Conservation (phyloP, 441 rosid species). For the Rhodomyrtus psidioides region DNA sequence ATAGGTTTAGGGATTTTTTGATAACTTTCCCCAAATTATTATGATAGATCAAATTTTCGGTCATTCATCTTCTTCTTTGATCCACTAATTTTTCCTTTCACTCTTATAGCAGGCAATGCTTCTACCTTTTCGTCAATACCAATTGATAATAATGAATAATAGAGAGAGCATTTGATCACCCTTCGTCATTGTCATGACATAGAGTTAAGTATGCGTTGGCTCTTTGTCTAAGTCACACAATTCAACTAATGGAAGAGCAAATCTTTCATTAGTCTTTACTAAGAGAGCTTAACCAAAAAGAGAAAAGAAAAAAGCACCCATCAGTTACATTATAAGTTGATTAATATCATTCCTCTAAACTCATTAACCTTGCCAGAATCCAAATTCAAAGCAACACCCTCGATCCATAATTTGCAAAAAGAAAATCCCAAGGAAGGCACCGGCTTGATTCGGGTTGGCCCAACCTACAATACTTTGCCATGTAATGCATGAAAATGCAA, state of each 20-base stretch:
- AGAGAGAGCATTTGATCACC: neutral
- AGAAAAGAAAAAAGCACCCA: neutral
- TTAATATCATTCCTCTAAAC: neutral
- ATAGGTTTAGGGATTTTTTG: no score
- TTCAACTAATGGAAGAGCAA: neutral
- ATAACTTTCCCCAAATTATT: neutral
- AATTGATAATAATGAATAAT: neutral
- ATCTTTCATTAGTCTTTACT: neutral
- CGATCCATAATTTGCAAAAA: neutral
- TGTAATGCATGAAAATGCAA: neutral
- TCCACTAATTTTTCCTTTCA: neutral
- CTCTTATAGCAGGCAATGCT: neutral
- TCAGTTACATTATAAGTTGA: neutral
- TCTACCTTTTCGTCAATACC: neutral
- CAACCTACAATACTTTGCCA: neutral
- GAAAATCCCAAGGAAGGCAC: neutral
- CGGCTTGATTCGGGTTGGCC: neutral
- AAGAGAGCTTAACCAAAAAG: neutral
- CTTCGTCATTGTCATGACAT: neutral
- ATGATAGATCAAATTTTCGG: neutral
- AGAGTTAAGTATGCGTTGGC: neutral
- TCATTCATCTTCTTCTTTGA: neutral
- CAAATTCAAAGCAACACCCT: neutral
- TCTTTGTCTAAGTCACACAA: neutral
- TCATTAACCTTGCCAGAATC: neutral